Evolutionary conservation across 805 yeast species (phyloP).

Genomic region (Candida orba): DNA sequence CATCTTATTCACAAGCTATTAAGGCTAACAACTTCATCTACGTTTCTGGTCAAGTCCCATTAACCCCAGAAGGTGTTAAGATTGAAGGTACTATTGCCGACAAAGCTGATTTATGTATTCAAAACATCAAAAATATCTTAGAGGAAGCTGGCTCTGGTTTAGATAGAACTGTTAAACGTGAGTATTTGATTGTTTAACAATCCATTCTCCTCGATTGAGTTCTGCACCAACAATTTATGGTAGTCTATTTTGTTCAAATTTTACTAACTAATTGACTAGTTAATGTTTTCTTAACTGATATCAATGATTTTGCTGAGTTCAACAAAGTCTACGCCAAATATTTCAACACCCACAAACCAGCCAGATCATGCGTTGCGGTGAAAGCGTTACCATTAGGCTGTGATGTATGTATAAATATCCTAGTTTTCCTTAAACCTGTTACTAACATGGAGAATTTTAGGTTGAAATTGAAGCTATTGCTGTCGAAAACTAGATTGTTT

Average conservation of each 20-base stretch:
- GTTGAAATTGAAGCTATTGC: constrained; percentile 93
- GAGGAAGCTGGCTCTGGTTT: constrained; percentile 81
- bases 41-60: constrained; percentile 94
- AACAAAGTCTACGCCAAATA: constrained; percentile 77
- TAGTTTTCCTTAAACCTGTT: not conserved
- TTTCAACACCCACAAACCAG: constrained; percentile 79
- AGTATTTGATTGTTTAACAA: constrained; percentile 4
- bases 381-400: constrained; percentile 83
- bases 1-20: constrained; percentile 93
- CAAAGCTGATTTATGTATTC: constrained; percentile 68
- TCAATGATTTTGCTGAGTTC: constrained; percentile 76
- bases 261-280: constrained; percentile 17
- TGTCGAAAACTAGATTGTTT: constrained; percentile 39
- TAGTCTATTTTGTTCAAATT: not conserved
- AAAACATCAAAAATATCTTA: constrained; percentile 64
- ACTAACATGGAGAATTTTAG: constrained; percentile 8
- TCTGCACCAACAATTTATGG: not conserved
- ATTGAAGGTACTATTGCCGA: constrained; percentile 71
- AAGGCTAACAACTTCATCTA: constrained; percentile 83
- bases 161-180: constrained; percentile 75
- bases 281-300: constrained; percentile 86
- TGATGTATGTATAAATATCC: constrained; percentile 32
- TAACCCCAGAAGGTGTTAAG: constrained; percentile 74
- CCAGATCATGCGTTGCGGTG: constrained; percentile 97
- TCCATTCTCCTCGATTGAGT: not conserved